A percentile compares a stretch with the other conserved stretches of the same genome.
phyloP scores from a whole-genome alignment of 108 stramenopile species.

The Nannochloropsis granulata region DNA sequence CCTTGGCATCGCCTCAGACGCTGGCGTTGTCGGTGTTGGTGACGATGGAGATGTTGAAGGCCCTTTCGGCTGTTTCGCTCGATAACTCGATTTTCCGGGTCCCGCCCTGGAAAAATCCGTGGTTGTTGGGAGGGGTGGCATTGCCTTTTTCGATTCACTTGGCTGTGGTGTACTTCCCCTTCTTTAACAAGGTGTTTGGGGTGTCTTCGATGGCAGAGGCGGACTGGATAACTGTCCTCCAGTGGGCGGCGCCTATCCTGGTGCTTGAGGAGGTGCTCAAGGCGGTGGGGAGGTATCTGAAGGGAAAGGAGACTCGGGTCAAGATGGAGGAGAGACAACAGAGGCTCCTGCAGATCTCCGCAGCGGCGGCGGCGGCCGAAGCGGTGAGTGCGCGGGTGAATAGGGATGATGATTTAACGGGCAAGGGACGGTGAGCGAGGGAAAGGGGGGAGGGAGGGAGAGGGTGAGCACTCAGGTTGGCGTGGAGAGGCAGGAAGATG shows the following conservation, averaged over 20 bases:
- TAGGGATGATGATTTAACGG: background rate
- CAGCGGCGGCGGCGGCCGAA: background rate
- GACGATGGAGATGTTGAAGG: conserved; percentile 88
- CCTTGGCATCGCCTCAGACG: conserved; percentile 46
- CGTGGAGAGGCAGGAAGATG: background rate
- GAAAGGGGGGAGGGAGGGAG: background rate
- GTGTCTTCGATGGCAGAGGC: background rate
- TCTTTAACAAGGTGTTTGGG: conserved; percentile 56
- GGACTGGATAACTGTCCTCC: conserved; percentile 63
- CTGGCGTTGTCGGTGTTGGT: conserved; percentile 80
- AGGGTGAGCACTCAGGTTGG: background rate
- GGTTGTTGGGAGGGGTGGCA: conserved; percentile 71
- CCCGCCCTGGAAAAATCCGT: conserved; percentile 68
- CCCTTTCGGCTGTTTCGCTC: conserved; percentile 28
- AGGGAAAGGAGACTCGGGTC: conserved; percentile 5
- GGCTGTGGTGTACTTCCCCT: conserved; percentile 59
- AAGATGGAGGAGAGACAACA: background rate
- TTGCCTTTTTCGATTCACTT: conserved; percentile 73
- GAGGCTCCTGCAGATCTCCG: background rate
- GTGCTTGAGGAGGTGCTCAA: conserved; percentile 78
- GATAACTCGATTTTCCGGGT: conserved; percentile 70
- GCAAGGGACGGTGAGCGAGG: background rate
- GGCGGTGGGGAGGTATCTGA: conserved; percentile 18
- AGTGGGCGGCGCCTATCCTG: conserved; percentile 71
- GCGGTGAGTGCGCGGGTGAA: background rate